A percentile compares a stretch with the other conserved stretches of the same genome.
phyloP scores from a whole-genome alignment of 768 basidiomycete species.

The Boletus eberwhitei region DNA sequence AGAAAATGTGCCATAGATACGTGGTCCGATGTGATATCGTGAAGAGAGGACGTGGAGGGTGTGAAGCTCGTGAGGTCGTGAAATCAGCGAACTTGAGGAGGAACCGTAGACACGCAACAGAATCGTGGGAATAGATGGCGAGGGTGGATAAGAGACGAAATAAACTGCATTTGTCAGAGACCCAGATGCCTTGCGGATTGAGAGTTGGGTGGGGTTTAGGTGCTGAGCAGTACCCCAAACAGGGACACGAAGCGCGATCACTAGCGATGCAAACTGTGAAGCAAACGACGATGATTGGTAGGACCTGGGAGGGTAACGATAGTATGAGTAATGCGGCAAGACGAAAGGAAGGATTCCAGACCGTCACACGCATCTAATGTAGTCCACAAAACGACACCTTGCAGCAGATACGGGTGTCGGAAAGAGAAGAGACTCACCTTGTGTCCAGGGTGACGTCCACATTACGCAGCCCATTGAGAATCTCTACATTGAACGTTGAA shows the following conservation, averaged over 20 bases:
- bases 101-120: constrained; percentile 91
- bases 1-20: constrained; percentile 90
- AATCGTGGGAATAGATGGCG: constrained; percentile 54
- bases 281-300: constrained; percentile 61
- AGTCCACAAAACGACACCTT: constrained; percentile 31
- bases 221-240: constrained; percentile 49
- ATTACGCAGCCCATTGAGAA: constrained; percentile 61
- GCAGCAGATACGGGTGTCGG: constrained; percentile 14
- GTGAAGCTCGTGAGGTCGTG: constrained; percentile 80
- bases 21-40: constrained; percentile 83
- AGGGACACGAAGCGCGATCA: constrained; percentile 53
- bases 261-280: constrained; percentile 50
- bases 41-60: constrained; percentile 89
- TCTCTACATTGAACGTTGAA: constrained; percentile 40
- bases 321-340: constrained; percentile 17
- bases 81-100: constrained; percentile 83
- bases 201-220: constrained; percentile 48
- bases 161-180: constrained; percentile 95
- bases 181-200: constrained; percentile 81
- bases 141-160: constrained; percentile 78
- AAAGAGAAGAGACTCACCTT: constrained; percentile 53
- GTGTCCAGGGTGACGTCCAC: constrained; percentile 54
- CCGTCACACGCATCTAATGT: constrained; percentile 35
- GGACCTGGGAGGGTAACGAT: constrained; percentile 42
- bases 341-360: constrained; percentile 30